Evolutionary conservation across 257 asterid species (phyloP).

Genomic region (Haberlea rhodopensis): DNA sequence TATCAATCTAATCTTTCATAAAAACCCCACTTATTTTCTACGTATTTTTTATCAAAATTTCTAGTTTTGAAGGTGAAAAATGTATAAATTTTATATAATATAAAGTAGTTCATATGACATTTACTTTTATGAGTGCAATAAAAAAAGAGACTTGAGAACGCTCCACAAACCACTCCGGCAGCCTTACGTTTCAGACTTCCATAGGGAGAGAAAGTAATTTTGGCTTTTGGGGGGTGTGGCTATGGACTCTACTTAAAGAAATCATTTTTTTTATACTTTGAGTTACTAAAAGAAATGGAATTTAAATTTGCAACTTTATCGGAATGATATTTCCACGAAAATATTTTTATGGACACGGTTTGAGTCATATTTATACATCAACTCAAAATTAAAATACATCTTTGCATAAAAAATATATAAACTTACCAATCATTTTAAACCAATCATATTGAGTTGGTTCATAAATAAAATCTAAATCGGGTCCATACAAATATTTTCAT

Average conservation of each 20-base stretch:
- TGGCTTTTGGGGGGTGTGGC: slow-evolving; percentile 34
- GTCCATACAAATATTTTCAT: no score
- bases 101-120: no score
- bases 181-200: slow-evolving; percentile 20
- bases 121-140: no score
- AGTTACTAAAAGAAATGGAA: slow-evolving; percentile 9
- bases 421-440: no score
- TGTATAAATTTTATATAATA: slow-evolving; percentile 40
- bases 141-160: slow-evolving; percentile 34
- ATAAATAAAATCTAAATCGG: no score
- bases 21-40: slow-evolving; percentile 34
- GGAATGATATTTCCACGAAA: slow-evolving; percentile 47
- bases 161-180: slow-evolving; percentile 46
- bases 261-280: background rate
- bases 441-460: no score
- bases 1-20: background rate
- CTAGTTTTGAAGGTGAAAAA: slow-evolving; percentile 25
- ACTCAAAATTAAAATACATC: no score
- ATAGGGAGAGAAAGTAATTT: slow-evolving; percentile 28
- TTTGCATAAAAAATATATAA: no score
- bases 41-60: background rate
- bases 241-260: slow-evolving; percentile 50
- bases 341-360: no score
- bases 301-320: no score
- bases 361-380: no score